Evolutionary conservation across 441 rosid species (phyloP).

Genomic region (Brassica balearica): DNA sequence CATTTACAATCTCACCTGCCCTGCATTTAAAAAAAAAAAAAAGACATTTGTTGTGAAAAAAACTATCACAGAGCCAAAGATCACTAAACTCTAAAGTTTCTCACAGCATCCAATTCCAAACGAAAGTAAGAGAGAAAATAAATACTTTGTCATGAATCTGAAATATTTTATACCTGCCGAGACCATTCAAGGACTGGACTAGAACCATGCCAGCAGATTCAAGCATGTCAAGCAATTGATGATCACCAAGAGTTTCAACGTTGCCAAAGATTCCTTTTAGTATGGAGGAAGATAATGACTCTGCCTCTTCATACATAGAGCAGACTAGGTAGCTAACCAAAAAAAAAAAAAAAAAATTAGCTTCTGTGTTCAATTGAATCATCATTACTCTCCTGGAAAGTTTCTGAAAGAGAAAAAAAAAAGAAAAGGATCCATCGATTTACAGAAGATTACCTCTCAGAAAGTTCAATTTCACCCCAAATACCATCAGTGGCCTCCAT

Average conservation of each 20-base stretch:
- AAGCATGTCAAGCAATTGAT: conserved; percentile 55
- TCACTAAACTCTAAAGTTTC: neutral
- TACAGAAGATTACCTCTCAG: conserved; percentile 62
- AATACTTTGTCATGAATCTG: neutral
- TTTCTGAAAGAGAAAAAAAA: neutral
- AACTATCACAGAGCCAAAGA: conserved; percentile 16
- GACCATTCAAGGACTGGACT: conserved; percentile 77
- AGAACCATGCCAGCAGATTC: conserved; percentile 84
- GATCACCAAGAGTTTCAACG: conserved; percentile 40
- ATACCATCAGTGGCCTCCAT: conserved; percentile 50
- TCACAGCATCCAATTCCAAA: conserved; percentile 19
- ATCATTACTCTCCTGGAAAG: neutral
- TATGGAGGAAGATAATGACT: conserved; percentile 60
- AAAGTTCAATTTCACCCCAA: conserved; percentile 73
- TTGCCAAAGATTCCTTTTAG: conserved; percentile 44
- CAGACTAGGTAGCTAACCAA: conserved; percentile 70
- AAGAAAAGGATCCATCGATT: neutral
- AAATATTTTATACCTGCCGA: conserved; percentile 55
- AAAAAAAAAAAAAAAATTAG: neutral
- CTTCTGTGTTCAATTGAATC: conserved; percentile 3
- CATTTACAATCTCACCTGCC: conserved; percentile 61
- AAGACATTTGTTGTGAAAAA: neutral
- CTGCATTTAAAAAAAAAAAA: conserved; percentile 51
- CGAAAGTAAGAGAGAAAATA: neutral
- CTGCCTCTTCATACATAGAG: conserved; percentile 80